Base-by-base conservation (phyloP, 2,329 filamentous ascomycete genomes). In the Phaeophleospora eucalypticola region DNA sequence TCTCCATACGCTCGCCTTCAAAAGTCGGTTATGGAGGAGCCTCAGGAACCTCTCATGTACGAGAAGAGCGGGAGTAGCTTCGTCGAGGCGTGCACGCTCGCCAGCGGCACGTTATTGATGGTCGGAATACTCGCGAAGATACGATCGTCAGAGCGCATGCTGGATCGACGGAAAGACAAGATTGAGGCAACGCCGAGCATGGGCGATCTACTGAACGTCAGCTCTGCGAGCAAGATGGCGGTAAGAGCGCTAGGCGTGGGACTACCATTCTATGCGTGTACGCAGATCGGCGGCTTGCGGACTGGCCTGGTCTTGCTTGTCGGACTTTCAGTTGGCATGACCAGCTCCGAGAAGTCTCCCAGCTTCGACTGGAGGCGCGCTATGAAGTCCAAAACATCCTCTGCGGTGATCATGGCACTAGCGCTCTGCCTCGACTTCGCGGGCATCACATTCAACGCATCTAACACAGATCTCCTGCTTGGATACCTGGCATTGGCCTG, bases 231-330 rank as follows among this genome's bases (percentile, higher is more conserved):
- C 34, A 49, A 50, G 15, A 56, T 58, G 48, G 52, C 54, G 12
- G 19, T 52, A n/a, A 51, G 62, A 15, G 38, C 53, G 1, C 15
- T 63, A 20, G 54, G 55, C 36, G 51, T 63, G 10, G 65, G 57
- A 7, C 57, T 82, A 21, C 80, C 80, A 1, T 76, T 80, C 56
- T 82, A 79, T 58, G 76, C 79, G 7, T 63, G 75, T 0, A 68
- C 79, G 52, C 73, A 79, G 46, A 61, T 82, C 10, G 79, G 78
- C 7, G 77, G 75, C 10, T 70, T 74, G 46, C 67, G 75, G 43
- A 73, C 75, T n/a, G 75, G 75, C 9, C 63, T 80, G n/a, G 53
- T 74, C 2, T 53, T 81, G 20, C 63, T 81, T 36, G 61, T 73
- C 27, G 70, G 72, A 6, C 53, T 70, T 2, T 69, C 74, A 6